A percentile compares a stretch with the other conserved stretches of the same genome.
Conservation (phyloP, 495 filamentous ascomycete genomes). For the Aspergillus sclerotioniger region DNA sequence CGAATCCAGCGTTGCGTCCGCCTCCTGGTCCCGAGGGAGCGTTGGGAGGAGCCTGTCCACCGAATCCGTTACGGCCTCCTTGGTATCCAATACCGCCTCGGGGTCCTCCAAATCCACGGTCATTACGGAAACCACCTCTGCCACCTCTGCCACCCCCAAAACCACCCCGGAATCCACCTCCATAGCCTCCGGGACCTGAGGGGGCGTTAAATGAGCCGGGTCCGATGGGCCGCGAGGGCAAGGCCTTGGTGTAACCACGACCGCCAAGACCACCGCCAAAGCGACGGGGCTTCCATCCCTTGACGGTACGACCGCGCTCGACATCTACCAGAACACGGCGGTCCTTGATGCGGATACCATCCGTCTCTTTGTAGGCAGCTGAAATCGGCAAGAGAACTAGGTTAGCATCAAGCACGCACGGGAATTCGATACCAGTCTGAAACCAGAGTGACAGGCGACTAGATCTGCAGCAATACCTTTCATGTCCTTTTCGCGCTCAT, state of each 20-base stretch:
- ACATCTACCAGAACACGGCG: slow-evolving; percentile 92
- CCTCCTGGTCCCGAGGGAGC: slow-evolving; percentile 79
- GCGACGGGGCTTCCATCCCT: slow-evolving; percentile 89
- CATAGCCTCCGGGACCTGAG: slow-evolving; percentile 64
- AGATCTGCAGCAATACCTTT: slow-evolving; percentile 69
- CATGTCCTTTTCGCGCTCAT: slow-evolving; percentile 98
- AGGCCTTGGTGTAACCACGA: slow-evolving; percentile 85
- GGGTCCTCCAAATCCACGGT: slow-evolving; percentile 54
- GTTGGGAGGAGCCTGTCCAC: slow-evolving; percentile 67
- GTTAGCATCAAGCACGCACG: slow-evolving; percentile 31
- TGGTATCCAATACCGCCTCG: slow-evolving; percentile 61
- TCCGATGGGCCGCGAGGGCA: slow-evolving; percentile 67
- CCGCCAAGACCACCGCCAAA: slow-evolving; percentile 91
- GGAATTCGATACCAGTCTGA: not conserved
- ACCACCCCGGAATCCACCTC: slow-evolving; percentile 65
- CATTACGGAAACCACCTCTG: slow-evolving; percentile 63
- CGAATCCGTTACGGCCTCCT: slow-evolving; percentile 58
- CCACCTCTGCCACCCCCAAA: slow-evolving; percentile 49
- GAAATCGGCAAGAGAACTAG: slow-evolving; percentile 27
- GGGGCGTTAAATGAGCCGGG: slow-evolving; percentile 56
- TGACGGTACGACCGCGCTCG: slow-evolving; percentile 91
- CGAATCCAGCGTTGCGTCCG: slow-evolving; percentile 53
- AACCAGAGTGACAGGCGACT: slow-evolving; percentile 9
- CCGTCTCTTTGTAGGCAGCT: slow-evolving; percentile 83
- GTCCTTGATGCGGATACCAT: slow-evolving; percentile 90